Percentiles rank a stretch among this genome's conserved stretches.
phyloP scores from a whole-genome alignment of 495 filamentous ascomycete species.

The Aspergillus kassunensis region DNA sequence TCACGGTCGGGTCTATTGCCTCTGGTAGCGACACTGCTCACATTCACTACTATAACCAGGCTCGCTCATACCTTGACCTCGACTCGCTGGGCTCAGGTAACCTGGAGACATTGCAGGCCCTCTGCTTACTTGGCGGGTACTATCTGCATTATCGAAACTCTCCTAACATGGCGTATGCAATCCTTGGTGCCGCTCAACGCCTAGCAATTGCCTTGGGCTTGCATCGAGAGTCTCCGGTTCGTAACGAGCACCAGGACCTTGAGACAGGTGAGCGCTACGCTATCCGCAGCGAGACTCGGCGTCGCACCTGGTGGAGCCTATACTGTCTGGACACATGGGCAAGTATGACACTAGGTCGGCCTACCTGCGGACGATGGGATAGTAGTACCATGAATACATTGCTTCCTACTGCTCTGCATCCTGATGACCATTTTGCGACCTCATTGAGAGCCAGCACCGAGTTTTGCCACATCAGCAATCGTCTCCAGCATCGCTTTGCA shows the following conservation, averaged over 20 bases:
- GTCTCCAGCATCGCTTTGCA: conserved; percentile 7
- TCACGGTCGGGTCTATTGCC: conserved; percentile 10
- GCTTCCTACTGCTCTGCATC: background rate
- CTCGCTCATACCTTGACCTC: conserved; percentile 59
- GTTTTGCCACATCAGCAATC: conserved; percentile 8
- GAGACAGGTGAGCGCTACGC: conserved; percentile 1
- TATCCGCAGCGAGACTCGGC: conserved; percentile 43
- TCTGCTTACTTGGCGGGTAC: conserved; percentile 62
- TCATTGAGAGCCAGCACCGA: conserved; percentile 6
- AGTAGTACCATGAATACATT: conserved; percentile 6
- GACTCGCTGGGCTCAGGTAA: conserved; percentile 63
- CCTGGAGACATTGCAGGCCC: conserved; percentile 61
- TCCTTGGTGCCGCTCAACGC: conserved; percentile 54
- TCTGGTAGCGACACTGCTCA: conserved; percentile 11
- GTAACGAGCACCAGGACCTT: background rate
- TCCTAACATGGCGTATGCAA: conserved; percentile 56
- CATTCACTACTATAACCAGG: conserved; percentile 54
- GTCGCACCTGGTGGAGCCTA: conserved; percentile 66
- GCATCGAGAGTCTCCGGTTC: conserved; percentile 52
- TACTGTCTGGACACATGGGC: conserved; percentile 70
- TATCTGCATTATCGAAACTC: conserved; percentile 70
- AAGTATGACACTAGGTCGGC: conserved; percentile 60
- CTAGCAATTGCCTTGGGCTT: conserved; percentile 64
- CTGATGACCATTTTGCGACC: conserved; percentile 4
- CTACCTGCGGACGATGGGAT: conserved; percentile 21